phyloP scores from a whole-genome alignment of 192 early-diverging fungal genomes.

The Linderina pennispora region DNA sequence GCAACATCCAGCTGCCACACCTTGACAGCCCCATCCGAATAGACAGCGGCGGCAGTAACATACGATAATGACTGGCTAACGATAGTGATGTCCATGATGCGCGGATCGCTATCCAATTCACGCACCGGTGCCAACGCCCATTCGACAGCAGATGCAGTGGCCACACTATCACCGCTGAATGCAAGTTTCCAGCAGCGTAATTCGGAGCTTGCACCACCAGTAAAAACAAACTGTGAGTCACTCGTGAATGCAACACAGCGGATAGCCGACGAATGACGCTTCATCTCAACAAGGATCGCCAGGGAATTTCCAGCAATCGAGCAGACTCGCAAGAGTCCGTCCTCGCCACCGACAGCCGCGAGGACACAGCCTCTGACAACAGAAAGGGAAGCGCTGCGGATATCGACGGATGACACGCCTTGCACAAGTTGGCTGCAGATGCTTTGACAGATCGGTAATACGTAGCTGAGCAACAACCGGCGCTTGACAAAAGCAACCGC shows the following conservation, averaged over 20 bases:
- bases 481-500: slow-evolving; percentile 44
- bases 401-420: slow-evolving; percentile 18
- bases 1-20: slow-evolving; percentile 16
- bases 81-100: slow-evolving; percentile 72
- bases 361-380: not conserved
- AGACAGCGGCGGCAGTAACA: slow-evolving; percentile 61
- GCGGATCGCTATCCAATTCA: slow-evolving; percentile 4
- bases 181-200: slow-evolving; percentile 53
- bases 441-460: not conserved
- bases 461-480: slow-evolving; percentile 47
- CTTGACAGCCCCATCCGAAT: slow-evolving; percentile 64
- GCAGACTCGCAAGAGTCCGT: slow-evolving; percentile 9
- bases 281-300: not conserved
- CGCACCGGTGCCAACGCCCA: slow-evolving; percentile 3
- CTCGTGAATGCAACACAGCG: slow-evolving; percentile 14
- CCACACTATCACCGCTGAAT: slow-evolving; percentile 11
- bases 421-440: not conserved
- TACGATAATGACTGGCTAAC: slow-evolving; percentile 7
- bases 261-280: slow-evolving; percentile 16
- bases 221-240: slow-evolving; percentile 47
- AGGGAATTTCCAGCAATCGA: not conserved
- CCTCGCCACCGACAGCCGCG: slow-evolving; percentile 18
- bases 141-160: slow-evolving; percentile 5
- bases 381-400: slow-evolving; percentile 1
- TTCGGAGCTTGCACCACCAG: slow-evolving; percentile 59